These are phyloP conservation scores for Graphilbum ipis-grandicollis DNA, from an alignment of 2,329 filamentous ascomycete genomes.

Conservation along the genomic window DNA sequence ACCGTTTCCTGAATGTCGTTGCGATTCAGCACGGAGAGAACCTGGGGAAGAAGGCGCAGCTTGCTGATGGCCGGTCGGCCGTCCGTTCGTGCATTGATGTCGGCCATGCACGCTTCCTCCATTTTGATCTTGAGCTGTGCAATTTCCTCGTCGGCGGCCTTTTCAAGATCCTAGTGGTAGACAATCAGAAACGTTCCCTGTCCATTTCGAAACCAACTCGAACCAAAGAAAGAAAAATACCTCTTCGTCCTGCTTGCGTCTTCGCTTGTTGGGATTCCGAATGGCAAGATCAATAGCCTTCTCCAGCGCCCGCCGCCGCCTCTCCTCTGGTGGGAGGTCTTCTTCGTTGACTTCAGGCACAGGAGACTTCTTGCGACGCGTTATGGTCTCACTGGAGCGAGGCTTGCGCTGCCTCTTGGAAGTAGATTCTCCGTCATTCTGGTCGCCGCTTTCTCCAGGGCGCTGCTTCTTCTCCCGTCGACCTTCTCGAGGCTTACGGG, in stretches of 20 bases:
- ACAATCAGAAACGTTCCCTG: too few species aligned
- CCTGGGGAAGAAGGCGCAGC: conserved; percentile 81
- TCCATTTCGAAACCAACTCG: too few species aligned
- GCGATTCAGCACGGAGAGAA: conserved; percentile 73
- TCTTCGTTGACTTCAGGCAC: conserved; percentile 54
- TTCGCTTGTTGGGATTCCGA: conserved; percentile 59
- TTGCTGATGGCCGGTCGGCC: conserved; percentile 80
- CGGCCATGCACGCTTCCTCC: conserved; percentile 75
- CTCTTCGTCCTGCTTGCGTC: conserved; percentile 75
- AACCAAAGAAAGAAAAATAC: too few species aligned
- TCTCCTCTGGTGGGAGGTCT: conserved; percentile 66
- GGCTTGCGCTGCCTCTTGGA: conserved; percentile 11
- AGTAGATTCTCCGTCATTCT: conserved; percentile 24
- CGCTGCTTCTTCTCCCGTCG: conserved; percentile 49
- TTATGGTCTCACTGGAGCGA: conserved; percentile 24
- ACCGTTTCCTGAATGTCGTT: conserved; percentile 73
- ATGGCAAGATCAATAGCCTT: conserved; percentile 75
- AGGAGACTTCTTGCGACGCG: conserved; percentile 24
- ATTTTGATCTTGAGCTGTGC: conserved; percentile 75
- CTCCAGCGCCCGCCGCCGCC: conserved; percentile 68
- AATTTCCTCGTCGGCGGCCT: conserved; percentile 79
- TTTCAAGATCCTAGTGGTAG: conserved; percentile 57
- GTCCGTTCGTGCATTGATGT: conserved; percentile 65
- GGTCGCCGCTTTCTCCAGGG: conserved; percentile 26
- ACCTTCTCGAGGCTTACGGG: conserved; percentile 62